Conservation (phyloP, 495 filamentous ascomycete species). For the Annulohypoxylon stygium region DNA sequence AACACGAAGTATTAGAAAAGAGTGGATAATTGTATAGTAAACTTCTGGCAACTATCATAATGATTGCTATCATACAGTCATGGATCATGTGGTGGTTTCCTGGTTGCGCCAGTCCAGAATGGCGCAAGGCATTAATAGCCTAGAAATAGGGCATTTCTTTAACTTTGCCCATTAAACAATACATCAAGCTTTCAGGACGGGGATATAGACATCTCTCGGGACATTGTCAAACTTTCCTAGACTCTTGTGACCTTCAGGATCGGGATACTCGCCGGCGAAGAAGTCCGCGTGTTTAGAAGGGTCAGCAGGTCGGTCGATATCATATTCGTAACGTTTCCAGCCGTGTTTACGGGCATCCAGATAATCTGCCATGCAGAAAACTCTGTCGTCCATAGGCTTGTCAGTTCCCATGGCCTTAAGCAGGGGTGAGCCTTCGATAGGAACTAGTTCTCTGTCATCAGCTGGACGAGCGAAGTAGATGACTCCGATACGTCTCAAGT, state of each 20-base stretch:
- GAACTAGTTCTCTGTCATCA: too few relatives aligned
- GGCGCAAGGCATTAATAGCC: too few relatives aligned
- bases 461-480: too few relatives aligned
- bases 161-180: not conserved
- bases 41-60: too few relatives aligned
- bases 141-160: too few relatives aligned
- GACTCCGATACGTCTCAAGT: too few relatives aligned
- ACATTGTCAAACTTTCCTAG: slow-evolving; percentile 10
- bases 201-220: slow-evolving; percentile 7
- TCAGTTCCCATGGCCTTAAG: not conserved
- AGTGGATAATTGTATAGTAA: too few relatives aligned
- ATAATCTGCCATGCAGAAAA: slow-evolving; percentile 10
- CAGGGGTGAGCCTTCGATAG: too few relatives aligned
- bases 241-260: slow-evolving; percentile 7
- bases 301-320: slow-evolving; percentile 3
- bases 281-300: slow-evolving; percentile 3
- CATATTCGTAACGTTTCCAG: slow-evolving; percentile 5
- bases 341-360: slow-evolving; percentile 5
- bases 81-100: too few relatives aligned
- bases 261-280: slow-evolving; percentile 4
- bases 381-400: slow-evolving; percentile 5
- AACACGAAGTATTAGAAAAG: too few relatives aligned
- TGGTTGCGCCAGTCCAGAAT: too few relatives aligned
- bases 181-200: not conserved
- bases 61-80: too few relatives aligned